Base-by-base conservation (phyloP, 352 stramenopile species). In the Pythium monospermum region DNA sequence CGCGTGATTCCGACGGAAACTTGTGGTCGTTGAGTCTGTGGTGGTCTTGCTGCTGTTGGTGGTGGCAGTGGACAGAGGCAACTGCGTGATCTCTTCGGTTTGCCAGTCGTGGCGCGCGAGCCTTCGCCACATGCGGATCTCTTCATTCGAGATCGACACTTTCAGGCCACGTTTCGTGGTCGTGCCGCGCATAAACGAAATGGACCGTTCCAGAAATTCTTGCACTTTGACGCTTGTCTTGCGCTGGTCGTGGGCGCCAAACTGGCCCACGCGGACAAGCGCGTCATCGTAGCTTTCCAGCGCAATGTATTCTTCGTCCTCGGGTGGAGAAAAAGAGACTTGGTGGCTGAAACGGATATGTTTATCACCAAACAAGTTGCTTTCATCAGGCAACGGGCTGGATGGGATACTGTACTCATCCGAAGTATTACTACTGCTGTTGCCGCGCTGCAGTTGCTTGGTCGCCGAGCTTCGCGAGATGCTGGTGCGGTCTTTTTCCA, bases 261-360 rank as follows among this genome's bases (percentile, higher is more conserved):
- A 90, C 28, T 65, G 62, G 44, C 76, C 86, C 43, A 90, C 79
- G 12, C 79, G 76, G 36, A 87, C 79, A 2, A 90, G 49, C 40
- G 87, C 71, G 42, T 90, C 79, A 46, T 90, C 79, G 48, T 90
- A 90, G 58, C 64, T 85, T 56, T 90, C 79, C n/a, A 87, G 36
- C 6, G 61, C 67, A 6, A 69, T 60, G 59, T 86, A 85, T 0
- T 44, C 58, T 0, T 44, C 58, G 5, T 58, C 67, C 23, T 72
- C 57, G 15, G 68, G 61, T 5, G 58, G 42, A 18, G 73, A 54
- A 56, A 69, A 65, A n/a, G 30, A 57, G 16, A 61, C 36, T 19
- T 59, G 64, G 33, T 37, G 13, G 49, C 49, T 66, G 41, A 85
- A 85, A 3, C 71, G 71, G 15, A 76, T 73, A 33, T 72, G 61